Base-by-base conservation (phyloP, 129 eudicot genomes). In the Apium graveolens region DNA sequence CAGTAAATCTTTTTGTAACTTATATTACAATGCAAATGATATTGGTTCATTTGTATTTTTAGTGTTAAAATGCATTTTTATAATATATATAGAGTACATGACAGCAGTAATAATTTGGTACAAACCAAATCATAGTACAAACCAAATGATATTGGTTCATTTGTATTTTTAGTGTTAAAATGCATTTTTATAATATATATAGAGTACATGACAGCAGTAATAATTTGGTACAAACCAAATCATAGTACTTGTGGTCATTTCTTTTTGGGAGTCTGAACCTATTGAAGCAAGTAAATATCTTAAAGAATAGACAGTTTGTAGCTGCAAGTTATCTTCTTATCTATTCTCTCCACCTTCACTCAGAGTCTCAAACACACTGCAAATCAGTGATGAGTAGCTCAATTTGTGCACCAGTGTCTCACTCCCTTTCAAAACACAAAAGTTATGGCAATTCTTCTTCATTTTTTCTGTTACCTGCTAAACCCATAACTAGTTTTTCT, bases 301-400 rank as follows among this genome's bases (percentile, higher is more conserved):
- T 29, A 11, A 4, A 65, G 3, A 29, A 65, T 37, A 65, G 2
- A 31, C 71, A 65, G 20, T 65, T 27, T 65, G 13, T 65, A 29
- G 72, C 11, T 66, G 72, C 72, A 66, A 6, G 39, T 66, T 66
- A 27, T 66, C 72, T 60, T 78, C 84, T 81, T 85, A 89, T 89
- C 91, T 83, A 80, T 75, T 83, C 26, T 24, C 65, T 21, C 20
- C 76, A 42, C 29, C 76, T 35, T 63, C 71, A 77, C 57, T 62
- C n/a, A 13, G 55, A 78, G 72, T 70, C 72, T 60, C 72, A 77
- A 37, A 68, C 27, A 80, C 70, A 44, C 73, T 7, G 62, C 55
- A 21, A 74, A 27, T 74, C 41, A 78, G 69, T 77, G 79, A 91
- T 91, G 97, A 87, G 72, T 79, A 85, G 82, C 60, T 80, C 89